Conservation (phyloP, 495 filamentous ascomycete genomes). For the Astrothelium subdiscretum region DNA sequence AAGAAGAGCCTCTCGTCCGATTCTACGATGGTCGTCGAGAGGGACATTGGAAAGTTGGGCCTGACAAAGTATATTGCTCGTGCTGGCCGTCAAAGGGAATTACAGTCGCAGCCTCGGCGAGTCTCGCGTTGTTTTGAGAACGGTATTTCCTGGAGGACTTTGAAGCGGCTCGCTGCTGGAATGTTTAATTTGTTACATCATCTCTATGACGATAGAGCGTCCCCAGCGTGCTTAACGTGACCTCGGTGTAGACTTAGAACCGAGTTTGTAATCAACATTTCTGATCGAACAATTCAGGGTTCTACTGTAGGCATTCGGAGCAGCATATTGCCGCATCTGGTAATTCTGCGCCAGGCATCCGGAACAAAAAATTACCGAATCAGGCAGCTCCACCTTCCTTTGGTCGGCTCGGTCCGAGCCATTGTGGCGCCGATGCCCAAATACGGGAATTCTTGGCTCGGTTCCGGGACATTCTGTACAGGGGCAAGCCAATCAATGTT, state of each 20-base stretch:
- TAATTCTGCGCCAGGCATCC: neutral
- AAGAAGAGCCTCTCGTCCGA: slow-evolving; percentile 21
- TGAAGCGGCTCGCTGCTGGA: slow-evolving; percentile 1
- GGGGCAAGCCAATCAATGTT: neutral
- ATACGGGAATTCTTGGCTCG: neutral
- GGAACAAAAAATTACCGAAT: too few relatives aligned
- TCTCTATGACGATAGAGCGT: neutral
- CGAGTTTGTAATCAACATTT: neutral
- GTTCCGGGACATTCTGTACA: neutral
- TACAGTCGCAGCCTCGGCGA: neutral
- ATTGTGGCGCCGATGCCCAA: neutral
- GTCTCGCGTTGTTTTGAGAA: neutral
- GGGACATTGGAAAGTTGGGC: neutral
- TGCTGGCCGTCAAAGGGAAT: neutral
- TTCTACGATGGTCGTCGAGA: neutral
- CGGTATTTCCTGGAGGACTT: neutral
- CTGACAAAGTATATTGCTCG: neutral
- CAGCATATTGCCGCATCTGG: neutral
- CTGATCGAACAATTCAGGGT: neutral
- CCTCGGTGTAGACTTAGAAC: neutral
- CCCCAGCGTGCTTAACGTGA: neutral
- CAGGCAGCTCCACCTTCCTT: too few relatives aligned
- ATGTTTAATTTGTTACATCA: neutral
- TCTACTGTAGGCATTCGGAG: neutral
- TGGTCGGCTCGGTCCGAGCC: neutral